These are phyloP conservation scores for Crithidia acanthocephali DNA, from an alignment of 208 protist species.

Conservation along the genomic window DNA sequence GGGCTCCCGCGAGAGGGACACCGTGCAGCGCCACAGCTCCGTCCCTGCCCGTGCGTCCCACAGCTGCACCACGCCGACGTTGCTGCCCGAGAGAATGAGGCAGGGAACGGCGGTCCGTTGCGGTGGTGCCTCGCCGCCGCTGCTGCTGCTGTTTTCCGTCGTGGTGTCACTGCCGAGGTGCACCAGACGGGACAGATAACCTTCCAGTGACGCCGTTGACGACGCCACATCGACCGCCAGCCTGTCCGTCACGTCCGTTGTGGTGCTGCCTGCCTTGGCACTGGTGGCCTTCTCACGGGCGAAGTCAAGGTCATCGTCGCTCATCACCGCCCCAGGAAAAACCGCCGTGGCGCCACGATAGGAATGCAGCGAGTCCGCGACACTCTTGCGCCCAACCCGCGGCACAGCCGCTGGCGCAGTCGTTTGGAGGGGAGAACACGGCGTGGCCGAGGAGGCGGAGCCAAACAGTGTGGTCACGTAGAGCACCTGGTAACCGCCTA, in stretches of 20 bases:
- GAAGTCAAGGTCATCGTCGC: conserved; percentile 12
- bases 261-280: neutral
- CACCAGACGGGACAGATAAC: conserved; percentile 36
- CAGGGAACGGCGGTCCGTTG: neutral
- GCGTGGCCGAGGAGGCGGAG: conserved; percentile 10
- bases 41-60: conserved; percentile 64
- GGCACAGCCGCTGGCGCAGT: neutral
- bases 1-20: conserved; percentile 54
- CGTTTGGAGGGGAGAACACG: conserved; percentile 14
- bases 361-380: too few relatives aligned
- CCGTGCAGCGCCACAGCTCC: conserved; percentile 74
- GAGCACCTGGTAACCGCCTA: conserved; percentile 22
- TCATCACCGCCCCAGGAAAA: conserved; percentile 47
- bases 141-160: neutral
- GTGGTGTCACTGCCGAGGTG: conserved; percentile 1
- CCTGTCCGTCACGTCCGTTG: neutral
- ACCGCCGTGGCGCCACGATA: conserved; percentile 34
- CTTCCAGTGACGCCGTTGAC: conserved; percentile 14
- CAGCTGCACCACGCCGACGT: conserved; percentile 83
- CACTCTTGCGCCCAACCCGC: neutral
- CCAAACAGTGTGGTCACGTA: conserved; percentile 22
- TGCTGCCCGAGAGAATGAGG: conserved; percentile 62
- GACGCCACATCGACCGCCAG: neutral
- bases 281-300: conserved; percentile 15
- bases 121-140: neutral